These are phyloP conservation scores for Insectozyma bohioensis DNA, from an alignment of 1,139 yeast species.

Conservation along the genomic window DNA sequence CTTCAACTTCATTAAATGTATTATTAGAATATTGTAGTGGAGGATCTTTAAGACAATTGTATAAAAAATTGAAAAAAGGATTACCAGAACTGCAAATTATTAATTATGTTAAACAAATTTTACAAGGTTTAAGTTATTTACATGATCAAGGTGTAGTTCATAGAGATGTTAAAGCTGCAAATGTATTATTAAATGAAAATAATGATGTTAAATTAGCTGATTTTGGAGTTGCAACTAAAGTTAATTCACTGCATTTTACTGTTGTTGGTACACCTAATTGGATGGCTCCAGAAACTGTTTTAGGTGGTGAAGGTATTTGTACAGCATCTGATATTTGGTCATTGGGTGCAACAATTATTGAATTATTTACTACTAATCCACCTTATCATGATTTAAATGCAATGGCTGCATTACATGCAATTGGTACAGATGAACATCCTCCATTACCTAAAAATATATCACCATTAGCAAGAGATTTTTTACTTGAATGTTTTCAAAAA, in stretches of 20 bases:
- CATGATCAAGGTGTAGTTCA: slow-evolving; percentile 76
- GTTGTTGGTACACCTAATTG: slow-evolving; percentile 76
- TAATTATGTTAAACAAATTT: slow-evolving; percentile 64
- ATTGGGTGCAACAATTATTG: slow-evolving; percentile 92
- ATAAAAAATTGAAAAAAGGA: slow-evolving; percentile 53
- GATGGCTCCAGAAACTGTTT: slow-evolving; percentile 84
- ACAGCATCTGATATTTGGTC: slow-evolving; percentile 92
- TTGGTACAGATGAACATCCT: slow-evolving; percentile 81
- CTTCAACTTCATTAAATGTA: slow-evolving; percentile 63
- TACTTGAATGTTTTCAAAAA: slow-evolving; percentile 75
- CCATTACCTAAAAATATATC: slow-evolving; percentile 69
- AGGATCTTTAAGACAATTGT: slow-evolving; percentile 76
- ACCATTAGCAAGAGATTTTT: slow-evolving; percentile 57
- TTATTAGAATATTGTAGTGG: slow-evolving; percentile 77
- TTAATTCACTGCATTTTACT: slow-evolving; percentile 40
- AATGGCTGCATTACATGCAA: slow-evolving; percentile 89
- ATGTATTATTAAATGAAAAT: slow-evolving; percentile 59
- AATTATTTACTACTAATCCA: slow-evolving; percentile 80
- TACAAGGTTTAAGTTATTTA: slow-evolving; percentile 68
- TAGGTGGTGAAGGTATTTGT: slow-evolving; percentile 80
- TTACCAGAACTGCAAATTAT: slow-evolving; percentile 63
- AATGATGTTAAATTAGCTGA: slow-evolving; percentile 72
- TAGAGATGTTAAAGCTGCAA: slow-evolving; percentile 79
- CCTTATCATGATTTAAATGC: slow-evolving; percentile 82
- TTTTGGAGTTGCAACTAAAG: slow-evolving; percentile 73